Evolutionary conservation across 192 early-diverging fungal genomes (phyloP).

Genomic region (Glomus cerebriforme): DNA sequence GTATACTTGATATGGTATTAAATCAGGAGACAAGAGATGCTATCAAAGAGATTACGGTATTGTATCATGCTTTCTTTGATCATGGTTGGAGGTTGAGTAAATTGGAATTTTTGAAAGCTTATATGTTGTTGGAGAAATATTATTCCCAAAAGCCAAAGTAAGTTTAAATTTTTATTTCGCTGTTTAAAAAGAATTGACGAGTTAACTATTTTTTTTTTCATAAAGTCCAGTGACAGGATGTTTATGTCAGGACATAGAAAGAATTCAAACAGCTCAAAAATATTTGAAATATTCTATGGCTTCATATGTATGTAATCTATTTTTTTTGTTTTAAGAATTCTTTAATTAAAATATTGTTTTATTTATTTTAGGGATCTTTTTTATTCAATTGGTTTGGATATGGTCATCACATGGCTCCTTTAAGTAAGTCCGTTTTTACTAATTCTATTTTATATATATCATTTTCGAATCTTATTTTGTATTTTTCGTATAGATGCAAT

Average conservation of each 20-base stretch:
- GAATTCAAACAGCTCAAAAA: constrained; percentile 38
- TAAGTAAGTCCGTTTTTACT: neutral
- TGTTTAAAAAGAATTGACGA: neutral
- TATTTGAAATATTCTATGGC: constrained; percentile 47
- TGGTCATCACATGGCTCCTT: neutral
- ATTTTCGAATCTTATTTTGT: neutral
- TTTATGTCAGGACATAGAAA: constrained; percentile 36
- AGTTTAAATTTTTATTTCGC: neutral
- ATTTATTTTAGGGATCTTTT: constrained; percentile 17
- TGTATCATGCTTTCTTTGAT: constrained; percentile 47
- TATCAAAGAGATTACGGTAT: constrained; percentile 43
- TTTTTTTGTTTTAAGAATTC: neutral
- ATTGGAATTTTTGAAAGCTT: constrained; percentile 42
- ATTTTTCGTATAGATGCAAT: constrained; percentile 39
- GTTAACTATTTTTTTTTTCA: neutral
- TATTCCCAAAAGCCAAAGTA: constrained; percentile 43
- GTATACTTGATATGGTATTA: constrained; percentile 25
- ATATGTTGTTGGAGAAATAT: constrained; percentile 43
- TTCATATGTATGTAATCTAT: constrained; percentile 40
- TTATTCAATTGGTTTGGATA: constrained; percentile 31
- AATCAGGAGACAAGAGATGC: constrained; percentile 42
- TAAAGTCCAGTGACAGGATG: constrained; percentile 40
- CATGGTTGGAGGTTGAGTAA: constrained; percentile 44
- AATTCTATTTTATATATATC: neutral
- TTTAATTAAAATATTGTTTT: too few relatives aligned